A percentile compares a stretch with the other conserved stretches of the same genome.
Conservation (phyloP, 2,329 filamentous ascomycete species). For the Exophiala xenobiotica region DNA sequence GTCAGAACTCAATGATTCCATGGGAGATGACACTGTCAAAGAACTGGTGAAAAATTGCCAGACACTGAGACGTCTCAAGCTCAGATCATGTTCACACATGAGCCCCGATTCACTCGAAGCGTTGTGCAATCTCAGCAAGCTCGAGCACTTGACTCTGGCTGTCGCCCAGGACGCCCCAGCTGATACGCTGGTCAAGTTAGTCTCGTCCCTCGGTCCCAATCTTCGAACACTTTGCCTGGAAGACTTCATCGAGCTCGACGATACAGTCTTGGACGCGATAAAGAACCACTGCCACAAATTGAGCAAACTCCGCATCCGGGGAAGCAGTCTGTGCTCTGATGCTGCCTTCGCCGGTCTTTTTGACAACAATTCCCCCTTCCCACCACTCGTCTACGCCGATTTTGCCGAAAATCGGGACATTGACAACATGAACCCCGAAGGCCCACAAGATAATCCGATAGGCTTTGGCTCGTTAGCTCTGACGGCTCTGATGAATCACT, state of each 20-base stretch:
- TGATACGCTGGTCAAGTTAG: slow-evolving; percentile 59
- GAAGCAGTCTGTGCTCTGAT: slow-evolving; percentile 75
- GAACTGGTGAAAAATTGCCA: slow-evolving; percentile 65
- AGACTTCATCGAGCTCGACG: slow-evolving; percentile 62
- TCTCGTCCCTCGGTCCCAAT: slow-evolving; percentile 61
- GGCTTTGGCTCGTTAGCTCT: slow-evolving; percentile 78
- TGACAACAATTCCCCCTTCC: slow-evolving; percentile 58
- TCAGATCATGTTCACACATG: slow-evolving; percentile 75
- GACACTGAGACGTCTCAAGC: slow-evolving; percentile 71
- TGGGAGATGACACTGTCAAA: slow-evolving; percentile 68
- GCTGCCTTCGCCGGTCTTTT: slow-evolving; percentile 72
- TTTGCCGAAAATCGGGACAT: slow-evolving; percentile 75
- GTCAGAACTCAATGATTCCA: slow-evolving; percentile 79
- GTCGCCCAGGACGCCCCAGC: slow-evolving; percentile 59
- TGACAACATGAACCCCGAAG: slow-evolving; percentile 66
- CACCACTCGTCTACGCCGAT: slow-evolving; percentile 68
- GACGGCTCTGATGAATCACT: slow-evolving; percentile 79
- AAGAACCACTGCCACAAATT: slow-evolving; percentile 68
- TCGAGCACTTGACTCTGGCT: slow-evolving; percentile 75
- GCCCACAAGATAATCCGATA: slow-evolving; percentile 57
- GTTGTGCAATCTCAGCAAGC: slow-evolving; percentile 60
- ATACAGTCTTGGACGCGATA: slow-evolving; percentile 68
- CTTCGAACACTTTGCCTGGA: slow-evolving; percentile 78
- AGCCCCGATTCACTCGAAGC: slow-evolving; percentile 64
- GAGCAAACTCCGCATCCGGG: slow-evolving; percentile 75